Base-by-base conservation (phyloP, 192 early-diverging fungal species). In the Coemansia reversa region DNA sequence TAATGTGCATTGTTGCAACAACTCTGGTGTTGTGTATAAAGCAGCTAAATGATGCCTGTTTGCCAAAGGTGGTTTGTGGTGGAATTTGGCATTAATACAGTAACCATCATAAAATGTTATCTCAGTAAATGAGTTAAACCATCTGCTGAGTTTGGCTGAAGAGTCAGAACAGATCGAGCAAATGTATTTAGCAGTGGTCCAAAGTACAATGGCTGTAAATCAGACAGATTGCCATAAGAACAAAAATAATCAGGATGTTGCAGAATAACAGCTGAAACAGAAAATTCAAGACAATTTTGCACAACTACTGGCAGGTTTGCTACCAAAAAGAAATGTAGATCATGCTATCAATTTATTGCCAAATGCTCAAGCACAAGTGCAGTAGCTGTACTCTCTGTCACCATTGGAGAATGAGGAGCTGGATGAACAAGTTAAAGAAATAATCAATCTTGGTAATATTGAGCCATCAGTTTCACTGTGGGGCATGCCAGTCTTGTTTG, bases 311-410 rank as follows among this genome's bases (percentile, higher is more conserved):
- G 25, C 20, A 6, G 60, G 50, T 0, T n/a, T 51, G 25, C 60
- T 30, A 1, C 50, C 60, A 2, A 23, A 33, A 8, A 24, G 60
- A 2, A 22, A 14, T 22, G 47, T 62, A 2, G 60, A 62, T 35
- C 50, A 62, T 52, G 49, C 27, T 3, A 62, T 62, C 30, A 11
- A 62, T 7, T 22, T 62, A 11, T 6, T 51, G 42, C 49, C 28
- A 7, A 30, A 23, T n/a, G n/a, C n/a, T 5, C 49, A 14, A 0
- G 27, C 60, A 2, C 23, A 51, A 0, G 47, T 30, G 16, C 48
- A 62, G 30, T 29, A 55, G 7, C 53, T 28, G 7, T 55, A 55
- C 22, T 28, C 7, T 12, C 22, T 55, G 27, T 55, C 53, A 30
- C 53, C 27, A 28, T 4, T n/a, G 25, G 7, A 55, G 7, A 30